Evolutionary conservation across 148 eudicot species (phyloP).

Genomic region (Pouteria glomerata): DNA sequence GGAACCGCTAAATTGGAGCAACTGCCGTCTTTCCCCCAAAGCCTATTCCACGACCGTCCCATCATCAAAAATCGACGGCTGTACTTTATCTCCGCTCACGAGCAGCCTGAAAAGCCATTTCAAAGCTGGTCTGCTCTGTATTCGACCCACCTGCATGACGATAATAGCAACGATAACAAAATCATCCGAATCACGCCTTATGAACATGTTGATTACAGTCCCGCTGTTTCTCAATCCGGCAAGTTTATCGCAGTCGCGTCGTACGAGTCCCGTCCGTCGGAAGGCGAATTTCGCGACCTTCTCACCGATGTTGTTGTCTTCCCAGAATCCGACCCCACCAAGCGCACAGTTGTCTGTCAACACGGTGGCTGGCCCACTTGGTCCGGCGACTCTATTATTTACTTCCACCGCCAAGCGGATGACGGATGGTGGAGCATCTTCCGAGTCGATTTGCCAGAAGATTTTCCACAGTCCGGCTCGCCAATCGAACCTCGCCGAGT

Average conservation of each 20-base stretch:
- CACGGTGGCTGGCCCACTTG: slow-evolving; percentile 91
- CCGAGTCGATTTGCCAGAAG: slow-evolving; percentile 29
- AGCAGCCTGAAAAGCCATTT: slow-evolving; percentile 30
- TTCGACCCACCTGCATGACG: slow-evolving; percentile 8
- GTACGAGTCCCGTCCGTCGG: slow-evolving; percentile 55
- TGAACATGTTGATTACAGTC: slow-evolving; percentile 67
- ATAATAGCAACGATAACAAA: background rate
- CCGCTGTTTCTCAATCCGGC: slow-evolving; percentile 57
- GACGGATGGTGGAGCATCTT: slow-evolving; percentile 96
- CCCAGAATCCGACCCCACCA: slow-evolving; percentile 30
- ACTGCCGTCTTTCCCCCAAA: slow-evolving; percentile 28
- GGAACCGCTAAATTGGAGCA: background rate
- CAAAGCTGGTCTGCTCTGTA: slow-evolving; percentile 64
- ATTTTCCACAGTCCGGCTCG: background rate
- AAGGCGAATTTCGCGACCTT: slow-evolving; percentile 59
- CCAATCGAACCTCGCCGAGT: slow-evolving; percentile 34
- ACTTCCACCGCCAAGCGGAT: slow-evolving; percentile 64
- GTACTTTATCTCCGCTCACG: slow-evolving; percentile 57
- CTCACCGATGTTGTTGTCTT: slow-evolving; percentile 60
- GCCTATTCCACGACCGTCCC: slow-evolving; percentile 74
- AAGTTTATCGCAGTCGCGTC: slow-evolving; percentile 61
- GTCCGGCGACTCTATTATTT: slow-evolving; percentile 50
- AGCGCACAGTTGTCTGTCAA: slow-evolving; percentile 37
- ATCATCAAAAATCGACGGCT: slow-evolving; percentile 25
- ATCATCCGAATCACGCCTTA: slow-evolving; percentile 47